Evolutionary conservation across 2,329 filamentous ascomycete genomes (phyloP).

Genomic region (Diaporthe amygdali): DNA sequence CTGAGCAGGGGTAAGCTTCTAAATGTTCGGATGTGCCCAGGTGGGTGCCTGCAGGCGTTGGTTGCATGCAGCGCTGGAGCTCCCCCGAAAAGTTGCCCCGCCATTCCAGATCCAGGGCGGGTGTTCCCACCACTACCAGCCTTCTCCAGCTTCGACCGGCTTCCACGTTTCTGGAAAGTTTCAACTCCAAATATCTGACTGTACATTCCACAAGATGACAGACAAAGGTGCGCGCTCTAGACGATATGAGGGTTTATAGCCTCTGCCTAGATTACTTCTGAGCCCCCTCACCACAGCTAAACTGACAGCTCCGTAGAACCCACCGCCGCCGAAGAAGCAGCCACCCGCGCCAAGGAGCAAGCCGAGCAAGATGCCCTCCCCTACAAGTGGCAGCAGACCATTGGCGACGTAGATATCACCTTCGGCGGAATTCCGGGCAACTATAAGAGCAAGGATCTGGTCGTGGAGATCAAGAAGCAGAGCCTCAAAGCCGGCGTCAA

Average conservation of each 20-base stretch:
- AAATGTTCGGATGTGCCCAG: background rate
- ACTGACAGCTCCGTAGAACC: constrained; percentile 46
- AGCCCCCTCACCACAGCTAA: background rate
- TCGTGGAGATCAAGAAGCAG: constrained; percentile 81
- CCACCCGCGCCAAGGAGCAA: constrained; percentile 72
- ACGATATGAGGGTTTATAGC: background rate
- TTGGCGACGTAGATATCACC: constrained; percentile 83
- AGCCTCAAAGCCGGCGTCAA: constrained; percentile 83
- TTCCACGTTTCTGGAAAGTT: constrained; percentile 18
- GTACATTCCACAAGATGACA: constrained; percentile 39
- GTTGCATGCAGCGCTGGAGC: background rate
- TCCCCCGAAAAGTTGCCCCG: constrained; percentile 28
- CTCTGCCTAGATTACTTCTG: no score
- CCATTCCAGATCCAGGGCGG: constrained; percentile 20
- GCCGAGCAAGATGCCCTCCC: constrained; percentile 90
- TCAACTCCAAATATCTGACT: background rate
- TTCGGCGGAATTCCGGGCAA: constrained; percentile 76
- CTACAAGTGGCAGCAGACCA: constrained; percentile 97
- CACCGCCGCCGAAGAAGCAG: constrained; percentile 61
- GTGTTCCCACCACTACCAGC: background rate
- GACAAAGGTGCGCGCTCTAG: constrained; percentile 41
- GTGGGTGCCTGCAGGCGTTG: background rate
- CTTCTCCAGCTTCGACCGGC: constrained; percentile 29
- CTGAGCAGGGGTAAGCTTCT: background rate
- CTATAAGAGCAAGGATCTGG: constrained; percentile 82